These are phyloP conservation scores for Ogataea trehalophila DNA, from an alignment of 805 yeast species.

Conservation along the genomic window DNA sequence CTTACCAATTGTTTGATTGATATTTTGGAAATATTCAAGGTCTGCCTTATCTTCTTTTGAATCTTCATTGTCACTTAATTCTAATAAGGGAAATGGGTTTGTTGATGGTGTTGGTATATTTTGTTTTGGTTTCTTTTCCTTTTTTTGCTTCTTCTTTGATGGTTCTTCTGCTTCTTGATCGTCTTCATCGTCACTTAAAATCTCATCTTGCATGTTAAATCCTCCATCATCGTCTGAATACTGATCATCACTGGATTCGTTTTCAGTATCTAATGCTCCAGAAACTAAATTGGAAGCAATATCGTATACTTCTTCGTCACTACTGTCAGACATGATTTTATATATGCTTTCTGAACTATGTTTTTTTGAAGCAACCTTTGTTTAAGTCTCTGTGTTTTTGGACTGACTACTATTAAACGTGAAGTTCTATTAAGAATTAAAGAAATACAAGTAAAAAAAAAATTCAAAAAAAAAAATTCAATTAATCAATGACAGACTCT, in stretches of 20 bases:
- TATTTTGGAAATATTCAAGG: constrained; percentile 32
- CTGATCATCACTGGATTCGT: constrained; percentile 11
- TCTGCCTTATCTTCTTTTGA: constrained; percentile 33
- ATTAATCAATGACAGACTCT: no score
- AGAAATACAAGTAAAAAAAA: background rate
- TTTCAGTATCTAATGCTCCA: constrained; percentile 23
- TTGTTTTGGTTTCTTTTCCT: constrained; percentile 11
- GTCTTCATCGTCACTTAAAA: constrained; percentile 46
- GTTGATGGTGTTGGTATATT: constrained; percentile 9
- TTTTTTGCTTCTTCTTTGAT: constrained; percentile 29
- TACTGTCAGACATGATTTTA: constrained; percentile 15
- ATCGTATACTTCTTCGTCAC: constrained; percentile 49
- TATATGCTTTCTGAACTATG: background rate
- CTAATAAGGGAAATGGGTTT: constrained; percentile 35
- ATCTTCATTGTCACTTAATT: constrained; percentile 40
- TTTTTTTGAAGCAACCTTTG: background rate
- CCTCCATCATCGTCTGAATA: constrained; percentile 25
- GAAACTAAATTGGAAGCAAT: constrained; percentile 59
- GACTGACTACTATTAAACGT: background rate
- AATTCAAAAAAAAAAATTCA: background rate
- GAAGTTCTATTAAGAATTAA: background rate
- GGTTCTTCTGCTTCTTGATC: constrained; percentile 32
- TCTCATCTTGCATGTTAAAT: constrained; percentile 45
- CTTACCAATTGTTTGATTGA: constrained; percentile 34
- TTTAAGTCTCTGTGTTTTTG: background rate